Conservation (phyloP, 163 green algal genomes). For the Volvox carteri region DNA sequence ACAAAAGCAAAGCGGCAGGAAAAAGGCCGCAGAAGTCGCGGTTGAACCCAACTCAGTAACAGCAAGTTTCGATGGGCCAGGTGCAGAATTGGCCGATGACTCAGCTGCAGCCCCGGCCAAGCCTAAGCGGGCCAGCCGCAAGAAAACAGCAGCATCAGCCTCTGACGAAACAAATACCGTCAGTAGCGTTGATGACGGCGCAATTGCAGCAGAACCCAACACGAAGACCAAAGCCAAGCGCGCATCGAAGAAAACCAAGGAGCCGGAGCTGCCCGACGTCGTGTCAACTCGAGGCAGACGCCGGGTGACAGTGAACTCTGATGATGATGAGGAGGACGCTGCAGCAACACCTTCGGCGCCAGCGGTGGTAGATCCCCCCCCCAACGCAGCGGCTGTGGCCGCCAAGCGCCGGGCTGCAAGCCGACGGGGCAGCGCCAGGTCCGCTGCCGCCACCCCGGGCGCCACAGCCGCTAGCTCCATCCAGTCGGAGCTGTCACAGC, state of each 20-base stretch:
- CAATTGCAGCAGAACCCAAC: background rate
- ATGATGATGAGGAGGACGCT: background rate
- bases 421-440: background rate
- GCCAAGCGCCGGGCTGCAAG: slow-evolving; percentile 15
- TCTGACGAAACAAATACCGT: background rate
- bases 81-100: background rate
- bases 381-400: background rate
- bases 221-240: slow-evolving; percentile 24
- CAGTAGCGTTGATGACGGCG: background rate
- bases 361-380: background rate
- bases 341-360: background rate
- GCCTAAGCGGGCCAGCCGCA: slow-evolving; percentile 38
- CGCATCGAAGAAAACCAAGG: background rate
- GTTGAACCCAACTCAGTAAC: background rate
- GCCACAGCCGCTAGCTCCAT: background rate
- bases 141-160: background rate
- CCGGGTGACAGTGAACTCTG: background rate
- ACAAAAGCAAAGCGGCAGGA: background rate
- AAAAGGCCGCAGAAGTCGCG: background rate
- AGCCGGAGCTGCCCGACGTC: background rate
- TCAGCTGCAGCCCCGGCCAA: background rate
- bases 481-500: background rate
- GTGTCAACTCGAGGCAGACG: slow-evolving; percentile 18
- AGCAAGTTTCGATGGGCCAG: background rate
- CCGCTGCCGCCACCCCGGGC: background rate